Evolutionary conservation across 2,329 filamentous ascomycete species (phyloP).

Genomic region (Thermochaetoides dissita): DNA sequence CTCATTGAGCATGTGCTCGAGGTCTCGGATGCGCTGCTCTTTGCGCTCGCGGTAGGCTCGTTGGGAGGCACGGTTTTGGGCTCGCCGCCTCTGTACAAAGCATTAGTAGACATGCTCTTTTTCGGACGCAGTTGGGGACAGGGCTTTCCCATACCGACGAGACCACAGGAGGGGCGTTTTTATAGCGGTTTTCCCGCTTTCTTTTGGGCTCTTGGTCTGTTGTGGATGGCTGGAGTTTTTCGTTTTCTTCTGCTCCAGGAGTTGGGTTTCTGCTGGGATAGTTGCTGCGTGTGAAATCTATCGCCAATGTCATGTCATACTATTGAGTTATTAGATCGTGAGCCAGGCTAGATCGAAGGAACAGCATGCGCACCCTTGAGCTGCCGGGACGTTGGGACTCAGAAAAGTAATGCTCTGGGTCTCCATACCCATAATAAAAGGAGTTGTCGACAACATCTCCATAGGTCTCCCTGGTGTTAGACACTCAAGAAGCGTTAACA

Average conservation of each 20-base stretch:
- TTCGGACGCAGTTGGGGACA: not conserved
- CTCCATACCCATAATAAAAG: constrained; percentile 22
- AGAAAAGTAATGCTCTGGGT: constrained; percentile 24
- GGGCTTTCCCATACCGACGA: constrained; percentile 27
- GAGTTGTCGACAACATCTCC: constrained; percentile 19
- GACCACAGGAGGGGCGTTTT: constrained; percentile 36
- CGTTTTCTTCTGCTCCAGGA: constrained; percentile 18
- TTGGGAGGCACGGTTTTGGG: constrained; percentile 48
- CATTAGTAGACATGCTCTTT: not conserved
- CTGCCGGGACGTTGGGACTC: constrained; percentile 25
- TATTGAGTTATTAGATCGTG: constrained; percentile 5
- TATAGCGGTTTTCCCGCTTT: constrained; percentile 38
- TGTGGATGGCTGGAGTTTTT: constrained; percentile 15
- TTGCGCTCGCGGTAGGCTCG: constrained; percentile 48
- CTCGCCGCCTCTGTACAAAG: constrained; percentile 37
- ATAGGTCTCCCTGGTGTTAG: constrained; percentile 20
- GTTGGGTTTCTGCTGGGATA: constrained; percentile 18
- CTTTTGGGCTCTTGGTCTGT: constrained; percentile 27
- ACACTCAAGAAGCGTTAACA: no score
- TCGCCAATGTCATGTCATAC: constrained; percentile 21
- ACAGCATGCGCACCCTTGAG: constrained; percentile 20
- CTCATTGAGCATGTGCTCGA: constrained; percentile 41
- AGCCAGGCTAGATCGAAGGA: no score
- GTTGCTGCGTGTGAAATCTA: constrained; percentile 12
- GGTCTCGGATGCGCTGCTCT: constrained; percentile 50